A percentile compares a stretch with the other conserved stretches of the same genome.
phyloP scores from a whole-genome alignment of 805 yeast species.

The Ogataea kodamae region DNA sequence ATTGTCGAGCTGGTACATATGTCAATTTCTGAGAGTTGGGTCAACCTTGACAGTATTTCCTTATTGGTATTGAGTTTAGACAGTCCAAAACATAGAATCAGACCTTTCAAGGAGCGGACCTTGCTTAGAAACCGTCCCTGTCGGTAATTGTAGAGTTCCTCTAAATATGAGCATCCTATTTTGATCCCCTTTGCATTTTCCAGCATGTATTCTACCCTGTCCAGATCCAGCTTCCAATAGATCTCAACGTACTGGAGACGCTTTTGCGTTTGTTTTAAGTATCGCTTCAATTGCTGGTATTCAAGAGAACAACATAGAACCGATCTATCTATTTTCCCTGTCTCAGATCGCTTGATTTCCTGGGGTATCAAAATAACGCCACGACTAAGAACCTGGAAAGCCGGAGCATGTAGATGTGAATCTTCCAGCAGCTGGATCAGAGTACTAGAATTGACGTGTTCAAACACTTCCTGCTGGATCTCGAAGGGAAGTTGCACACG shows the following conservation, averaged over 20 bases:
- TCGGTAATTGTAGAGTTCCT: conserved; percentile 13
- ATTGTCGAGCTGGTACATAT: conserved; percentile 20
- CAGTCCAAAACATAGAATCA: conserved; percentile 19
- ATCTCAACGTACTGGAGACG: conserved; percentile 10
- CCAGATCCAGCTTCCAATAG: conserved; percentile 17
- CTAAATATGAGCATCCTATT: conserved; percentile 18
- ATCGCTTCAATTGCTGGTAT: conserved; percentile 5
- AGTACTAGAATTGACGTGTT: conserved; percentile 5
- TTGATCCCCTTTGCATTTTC: conserved; percentile 13
- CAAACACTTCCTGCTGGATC: conserved; percentile 14
- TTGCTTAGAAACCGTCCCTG: conserved; percentile 15
- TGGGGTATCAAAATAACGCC: conserved; percentile 13
- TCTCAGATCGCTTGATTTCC: conserved; percentile 10
- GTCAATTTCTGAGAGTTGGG: conserved; percentile 15
- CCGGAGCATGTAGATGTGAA: conserved; percentile 7
- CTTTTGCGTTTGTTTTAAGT: conserved; percentile 2
- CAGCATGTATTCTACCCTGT: conserved; percentile 13
- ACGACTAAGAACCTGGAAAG: conserved; percentile 10
- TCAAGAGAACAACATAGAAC: conserved; percentile 11
- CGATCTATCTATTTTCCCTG: conserved; percentile 7
- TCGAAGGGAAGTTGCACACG: conserved; percentile 16
- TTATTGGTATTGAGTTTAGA: conserved; percentile 18
- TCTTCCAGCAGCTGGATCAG: conserved; percentile 11
- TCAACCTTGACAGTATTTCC: conserved; percentile 12
- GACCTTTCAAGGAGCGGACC: conserved; percentile 13